phyloP scores from a whole-genome alignment of 495 filamentous ascomycete species.

The Pseudotulostoma volvatum region DNA sequence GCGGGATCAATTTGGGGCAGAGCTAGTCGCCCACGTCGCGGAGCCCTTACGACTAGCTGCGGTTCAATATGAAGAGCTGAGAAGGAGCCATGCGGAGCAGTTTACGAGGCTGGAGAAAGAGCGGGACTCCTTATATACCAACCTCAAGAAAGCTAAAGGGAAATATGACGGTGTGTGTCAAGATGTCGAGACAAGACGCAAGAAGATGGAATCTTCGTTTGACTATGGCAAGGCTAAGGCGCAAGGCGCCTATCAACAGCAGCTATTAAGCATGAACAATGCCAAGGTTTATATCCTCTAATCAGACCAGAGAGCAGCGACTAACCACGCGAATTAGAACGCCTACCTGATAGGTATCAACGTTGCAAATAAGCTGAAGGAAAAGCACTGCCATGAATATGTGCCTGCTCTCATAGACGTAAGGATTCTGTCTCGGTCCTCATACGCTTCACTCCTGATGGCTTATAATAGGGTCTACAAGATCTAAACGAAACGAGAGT shows the following conservation, averaged over 20 bases:
- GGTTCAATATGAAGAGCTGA: constrained; percentile 71
- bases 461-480: constrained; percentile 45
- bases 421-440: constrained; percentile 15
- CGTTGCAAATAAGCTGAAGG: constrained; percentile 90
- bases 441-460: constrained; percentile 3
- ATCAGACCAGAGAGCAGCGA: constrained; percentile 2
- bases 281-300: constrained; percentile 42
- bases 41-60: constrained; percentile 64
- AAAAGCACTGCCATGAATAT: constrained; percentile 93
- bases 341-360: constrained; percentile 90
- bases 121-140: constrained; percentile 63
- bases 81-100: constrained; percentile 82
- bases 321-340: constrained; percentile 38
- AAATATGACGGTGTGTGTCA: constrained; percentile 89
- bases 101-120: constrained; percentile 79
- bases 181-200: constrained; percentile 84
- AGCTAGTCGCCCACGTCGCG: constrained; percentile 61
- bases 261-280: constrained; percentile 86
- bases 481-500: constrained; percentile 82
- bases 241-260: constrained; percentile 75
- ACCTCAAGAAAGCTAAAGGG: constrained; percentile 77
- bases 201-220: constrained; percentile 81
- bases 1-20: constrained; percentile 66
- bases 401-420: constrained; percentile 87
- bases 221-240: constrained; percentile 75